Conservation (phyloP, 148 eudicot genomes). For the Vaccinium vitisidaea region DNA sequence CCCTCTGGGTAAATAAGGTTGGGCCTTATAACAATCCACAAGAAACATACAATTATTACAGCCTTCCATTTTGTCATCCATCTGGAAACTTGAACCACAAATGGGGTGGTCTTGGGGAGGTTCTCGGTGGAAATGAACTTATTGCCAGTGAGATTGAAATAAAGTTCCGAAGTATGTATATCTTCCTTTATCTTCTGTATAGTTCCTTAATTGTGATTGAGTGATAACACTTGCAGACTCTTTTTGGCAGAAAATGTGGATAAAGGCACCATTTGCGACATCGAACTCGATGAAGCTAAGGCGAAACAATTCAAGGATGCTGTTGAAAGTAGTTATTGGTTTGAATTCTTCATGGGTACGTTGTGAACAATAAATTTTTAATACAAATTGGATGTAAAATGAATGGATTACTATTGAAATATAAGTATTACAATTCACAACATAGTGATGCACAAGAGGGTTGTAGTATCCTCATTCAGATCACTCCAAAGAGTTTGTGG, state of each 20-base stretch:
- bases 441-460: too few relatives aligned
- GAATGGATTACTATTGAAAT: too few relatives aligned
- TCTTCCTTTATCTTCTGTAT: constrained; percentile 6
- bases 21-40: constrained; percentile 98
- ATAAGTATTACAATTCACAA: too few relatives aligned
- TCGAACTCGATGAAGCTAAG: constrained; percentile 70
- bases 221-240: background rate
- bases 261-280: constrained; percentile 61
- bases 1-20: constrained; percentile 95
- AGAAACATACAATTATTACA: constrained; percentile 92
- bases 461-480: too few relatives aligned
- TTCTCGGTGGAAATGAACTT: constrained; percentile 93
- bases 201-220: constrained; percentile 7
- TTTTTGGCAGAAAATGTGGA: constrained; percentile 73
- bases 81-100: constrained; percentile 64
- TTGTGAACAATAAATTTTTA: background rate
- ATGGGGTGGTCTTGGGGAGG: constrained; percentile 99
- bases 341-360: constrained; percentile 94
- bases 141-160: constrained; percentile 84
- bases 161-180: constrained; percentile 67
- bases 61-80: constrained; percentile 88
- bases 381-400: too few relatives aligned
- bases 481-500: background rate
- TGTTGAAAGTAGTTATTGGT: constrained; percentile 86
- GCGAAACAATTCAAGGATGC: constrained; percentile 85